Base-by-base conservation (phyloP, 345 rosid genomes). In the Gossypium turneri region DNA sequence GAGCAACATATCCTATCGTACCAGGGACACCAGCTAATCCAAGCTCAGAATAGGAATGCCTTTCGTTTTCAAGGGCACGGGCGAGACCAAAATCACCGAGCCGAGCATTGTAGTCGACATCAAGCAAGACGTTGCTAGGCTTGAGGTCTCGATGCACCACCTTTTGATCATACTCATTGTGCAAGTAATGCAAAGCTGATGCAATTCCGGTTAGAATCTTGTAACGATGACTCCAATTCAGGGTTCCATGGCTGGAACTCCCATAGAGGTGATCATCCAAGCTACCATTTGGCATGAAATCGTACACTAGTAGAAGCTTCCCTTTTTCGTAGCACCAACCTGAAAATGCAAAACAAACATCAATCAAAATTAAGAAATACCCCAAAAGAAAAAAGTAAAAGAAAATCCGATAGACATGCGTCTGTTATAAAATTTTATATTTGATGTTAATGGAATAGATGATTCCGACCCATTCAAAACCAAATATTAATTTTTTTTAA, bases 1-100 rank as follows among this genome's bases (percentile, higher is more conserved):
- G 87, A 38, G 90, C 87, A 9, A 87, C 77, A 55, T 87, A 87
- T 0, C 87, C 87, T 38, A 72, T 19, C 29, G 87, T 87, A 10
- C 85, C 85, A 0, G 81, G 78, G 13, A 82, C 80, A 12, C 82
- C 85, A 9, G 45, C 20, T 62, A 62, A 62, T 0, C 60, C 80
- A 17, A 78, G 55, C 69, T 82, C 91, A 0, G 84, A 79, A 4
- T 83, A 81, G 62, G 86, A 88, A 8, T 29, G 67, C 12, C 45
- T 62, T 62, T 62, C 67, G 27, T 59, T 59, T 59, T 59, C 38
- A 0, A 59, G 64, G 41, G 64, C 41, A 24, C 64, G 64, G 17
- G 64, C 64, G 5, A 59, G 64, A 3, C 38, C 64, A 13, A 59
- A 59, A 16, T 59, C 64, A 12, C 64, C 64, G 12, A 59, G 64